Evolutionary conservation across 805 yeast genomes (phyloP), one percentile per base, ranked within the genome.

Genomic region (Zygotorulaspora sp.): DNA sequence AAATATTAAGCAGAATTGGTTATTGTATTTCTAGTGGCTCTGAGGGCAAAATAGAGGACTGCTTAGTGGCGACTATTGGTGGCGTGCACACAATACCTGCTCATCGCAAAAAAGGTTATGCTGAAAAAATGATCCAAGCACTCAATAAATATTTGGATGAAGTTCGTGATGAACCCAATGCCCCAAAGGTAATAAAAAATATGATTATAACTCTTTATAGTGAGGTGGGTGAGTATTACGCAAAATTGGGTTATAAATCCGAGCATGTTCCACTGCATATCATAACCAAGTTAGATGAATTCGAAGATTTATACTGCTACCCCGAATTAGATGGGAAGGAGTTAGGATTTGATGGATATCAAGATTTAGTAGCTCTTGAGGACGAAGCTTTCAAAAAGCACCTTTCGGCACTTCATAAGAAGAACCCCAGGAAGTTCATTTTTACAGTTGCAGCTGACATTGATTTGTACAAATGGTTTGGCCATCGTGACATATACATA

Each of bases 211-310:
- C 67, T 27, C 67, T 86, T 35, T 85, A 84, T 68, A 80, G 90
- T 44, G 92, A 80, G 33, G 76, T 83, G 14, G 90, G 83, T 11
- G 71, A 68, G 21, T 84, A 72, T 48, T 87, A 87, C 57, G 63
- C 68, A 24, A 64, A 68, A 45, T 75, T 80, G 46, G 95, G 89
- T 0, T 83, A 74, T 53, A 62, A 55, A n/a, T 62, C 68, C 12
- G 37, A 51, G 32, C 69, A 65, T 34, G 65, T 66, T 5, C 68
- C 69, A 10, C 35, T 64, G 19, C 69, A 66, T 37, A 43, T 52
- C 26, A 43, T 67, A 12, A 43, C 50, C 1, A 42, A 55, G 6
- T 25, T 53, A 11, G 60, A 55, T 35, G 46, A 45, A 14, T 35
- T 61, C 7, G 21, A 38, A 33, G 12, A 44, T 9, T 13, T 21